phyloP scores from a whole-genome alignment of 345 rosid species.

The Lepidium didymum region DNA sequence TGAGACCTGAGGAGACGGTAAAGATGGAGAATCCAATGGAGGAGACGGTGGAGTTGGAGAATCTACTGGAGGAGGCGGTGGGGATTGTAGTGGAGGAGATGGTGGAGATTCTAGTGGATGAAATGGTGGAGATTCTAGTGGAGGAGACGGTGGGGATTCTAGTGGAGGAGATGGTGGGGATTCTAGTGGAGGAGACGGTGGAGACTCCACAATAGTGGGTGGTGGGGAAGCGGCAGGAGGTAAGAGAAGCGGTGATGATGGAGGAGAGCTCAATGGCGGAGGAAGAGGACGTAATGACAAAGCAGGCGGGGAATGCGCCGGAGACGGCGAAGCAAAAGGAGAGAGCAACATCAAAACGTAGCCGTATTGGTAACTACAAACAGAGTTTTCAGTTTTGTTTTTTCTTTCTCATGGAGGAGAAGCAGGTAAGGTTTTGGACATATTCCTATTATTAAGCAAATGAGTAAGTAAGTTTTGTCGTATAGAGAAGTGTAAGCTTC shows the following conservation, averaged over 20 bases:
- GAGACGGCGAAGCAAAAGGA: slow-evolving; percentile 21
- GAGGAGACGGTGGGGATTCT: neutral
- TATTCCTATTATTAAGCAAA: too few species aligned
- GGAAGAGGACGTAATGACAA: slow-evolving; percentile 10
- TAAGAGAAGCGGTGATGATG: too few species aligned
- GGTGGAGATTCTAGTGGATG: neutral
- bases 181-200: too few species aligned
- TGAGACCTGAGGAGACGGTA: neutral
- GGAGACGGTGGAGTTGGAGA: neutral
- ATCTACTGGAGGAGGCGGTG: neutral
- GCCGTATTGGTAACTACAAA: neutral
- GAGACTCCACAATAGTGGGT: neutral
- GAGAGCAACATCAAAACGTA: slow-evolving; percentile 17
- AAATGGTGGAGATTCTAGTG: neutral
- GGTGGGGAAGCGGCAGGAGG: slow-evolving; percentile 7
- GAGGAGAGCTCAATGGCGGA: slow-evolving; percentile 16
- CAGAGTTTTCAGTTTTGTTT: neutral
- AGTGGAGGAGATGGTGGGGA: neutral
- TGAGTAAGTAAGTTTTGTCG: slow-evolving; percentile 11
- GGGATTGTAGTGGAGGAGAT: neutral
- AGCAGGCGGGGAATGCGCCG: slow-evolving; percentile 10
- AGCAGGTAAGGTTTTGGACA: slow-evolving; percentile 15
- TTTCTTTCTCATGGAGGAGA: neutral
- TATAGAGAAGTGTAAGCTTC: slow-evolving; percentile 21
- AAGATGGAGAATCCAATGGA: neutral